These are phyloP conservation scores for Glebionis coronaria DNA, from an alignment of 129 eudicot genomes.

Conservation along the genomic window DNA sequence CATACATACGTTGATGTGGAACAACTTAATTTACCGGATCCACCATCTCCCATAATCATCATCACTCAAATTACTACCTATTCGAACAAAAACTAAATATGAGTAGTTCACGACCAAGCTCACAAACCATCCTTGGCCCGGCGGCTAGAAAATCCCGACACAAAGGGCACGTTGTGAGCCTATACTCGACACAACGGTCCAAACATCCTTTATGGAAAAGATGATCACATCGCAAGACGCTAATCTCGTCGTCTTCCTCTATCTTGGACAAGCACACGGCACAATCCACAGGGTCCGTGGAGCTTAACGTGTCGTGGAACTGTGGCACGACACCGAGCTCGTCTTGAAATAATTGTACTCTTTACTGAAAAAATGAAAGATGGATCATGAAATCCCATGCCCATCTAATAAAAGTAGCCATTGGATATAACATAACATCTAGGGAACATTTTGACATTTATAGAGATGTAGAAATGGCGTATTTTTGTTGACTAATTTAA, in stretches of 20 bases:
- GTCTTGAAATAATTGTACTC: constrained; percentile 10
- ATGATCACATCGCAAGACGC: too few relatives aligned
- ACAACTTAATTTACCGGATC: constrained; percentile 7
- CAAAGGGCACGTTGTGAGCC: constrained; percentile 28
- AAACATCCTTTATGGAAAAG: too few relatives aligned
- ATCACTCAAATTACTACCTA: background rate
- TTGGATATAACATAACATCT: background rate
- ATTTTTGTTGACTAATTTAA: too few relatives aligned
- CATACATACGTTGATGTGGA: too few relatives aligned
- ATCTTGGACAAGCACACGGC: too few relatives aligned
- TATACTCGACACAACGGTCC: constrained; percentile 23
- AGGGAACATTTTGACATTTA: constrained; percentile 10
- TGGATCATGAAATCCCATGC: constrained; percentile 24
- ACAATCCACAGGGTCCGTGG: constrained; percentile 15
- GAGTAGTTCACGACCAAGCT: constrained; percentile 21
- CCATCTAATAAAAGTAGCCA: constrained; percentile 16
- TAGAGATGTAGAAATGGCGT: background rate
- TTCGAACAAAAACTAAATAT: background rate
- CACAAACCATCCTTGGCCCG: too few relatives aligned
- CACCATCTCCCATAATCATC: constrained; percentile 25
- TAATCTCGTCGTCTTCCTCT: too few relatives aligned
- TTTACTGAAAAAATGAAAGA: constrained; percentile 18
- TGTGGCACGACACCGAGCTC: background rate
- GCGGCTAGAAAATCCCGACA: constrained; percentile 32
- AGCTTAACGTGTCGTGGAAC: constrained; percentile 5